Percentiles rank a stretch among this genome's conserved stretches.
These are phyloP conservation scores for Talaromyces trachyspermus DNA, from an alignment of 495 filamentous ascomycete genomes.

Conservation along the genomic window DNA sequence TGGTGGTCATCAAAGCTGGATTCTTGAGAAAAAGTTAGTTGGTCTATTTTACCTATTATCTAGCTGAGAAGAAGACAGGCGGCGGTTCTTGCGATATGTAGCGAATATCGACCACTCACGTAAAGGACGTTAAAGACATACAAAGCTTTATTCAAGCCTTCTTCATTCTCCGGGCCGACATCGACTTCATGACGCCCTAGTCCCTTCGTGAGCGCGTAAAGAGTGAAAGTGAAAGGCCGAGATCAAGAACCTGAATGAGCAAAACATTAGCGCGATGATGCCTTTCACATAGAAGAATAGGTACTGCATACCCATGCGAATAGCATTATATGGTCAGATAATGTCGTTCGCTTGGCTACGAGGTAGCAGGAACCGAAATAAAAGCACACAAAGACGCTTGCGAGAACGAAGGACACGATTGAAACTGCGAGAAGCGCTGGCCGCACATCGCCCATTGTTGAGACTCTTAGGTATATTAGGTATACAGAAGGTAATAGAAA, in stretches of 20 bases:
- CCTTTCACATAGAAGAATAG: background rate
- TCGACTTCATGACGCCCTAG: slow-evolving; percentile 1
- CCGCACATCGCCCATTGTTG: background rate
- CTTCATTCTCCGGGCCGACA: background rate
- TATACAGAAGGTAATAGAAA: background rate
- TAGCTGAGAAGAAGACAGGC: no score
- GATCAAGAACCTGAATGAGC: background rate
- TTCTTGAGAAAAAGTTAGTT: no score
- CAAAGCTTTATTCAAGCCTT: background rate
- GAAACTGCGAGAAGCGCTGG: background rate
- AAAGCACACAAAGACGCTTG: background rate
- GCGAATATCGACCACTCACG: background rate
- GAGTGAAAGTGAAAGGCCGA: background rate
- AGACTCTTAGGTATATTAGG: background rate
- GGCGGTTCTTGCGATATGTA: background rate
- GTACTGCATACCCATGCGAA: background rate
- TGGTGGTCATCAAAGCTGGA: slow-evolving; percentile 24
- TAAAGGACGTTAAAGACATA: background rate
- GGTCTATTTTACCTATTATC: background rate
- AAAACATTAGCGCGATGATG: background rate
- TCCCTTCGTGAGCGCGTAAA: background rate
- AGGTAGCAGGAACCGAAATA: background rate
- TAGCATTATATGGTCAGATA: slow-evolving; percentile 1
- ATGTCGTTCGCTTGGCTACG: background rate
- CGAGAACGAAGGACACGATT: background rate